Evolutionary conservation across 2,329 filamentous ascomycete species (phyloP).

Genomic region (Calonectria henricotiae): DNA sequence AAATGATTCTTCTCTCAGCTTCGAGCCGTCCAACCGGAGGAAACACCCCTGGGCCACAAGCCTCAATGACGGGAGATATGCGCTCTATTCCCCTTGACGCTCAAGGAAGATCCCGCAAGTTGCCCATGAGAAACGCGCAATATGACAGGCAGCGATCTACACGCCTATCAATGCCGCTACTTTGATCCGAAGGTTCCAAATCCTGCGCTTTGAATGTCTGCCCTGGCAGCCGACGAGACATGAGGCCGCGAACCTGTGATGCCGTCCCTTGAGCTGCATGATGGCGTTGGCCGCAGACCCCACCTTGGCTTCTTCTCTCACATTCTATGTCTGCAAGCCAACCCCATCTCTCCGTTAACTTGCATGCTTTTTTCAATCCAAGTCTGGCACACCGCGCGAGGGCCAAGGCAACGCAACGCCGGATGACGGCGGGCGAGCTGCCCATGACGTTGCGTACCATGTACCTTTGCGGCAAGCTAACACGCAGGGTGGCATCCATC

Average conservation of each 20-base stretch:
- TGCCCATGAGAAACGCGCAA: background rate
- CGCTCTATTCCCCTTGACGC: slow-evolving; percentile 13
- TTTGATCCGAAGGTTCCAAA: background rate
- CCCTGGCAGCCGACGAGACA: background rate
- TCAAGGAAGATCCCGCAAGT: slow-evolving; percentile 28
- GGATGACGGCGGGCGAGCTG: slow-evolving; percentile 19
- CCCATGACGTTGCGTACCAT: slow-evolving; percentile 33
- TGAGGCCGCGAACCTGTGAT: background rate
- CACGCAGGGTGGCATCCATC: slow-evolving; percentile 26
- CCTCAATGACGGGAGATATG: slow-evolving; percentile 25
- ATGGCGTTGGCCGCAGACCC: slow-evolving; percentile 15
- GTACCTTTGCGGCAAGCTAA: slow-evolving; percentile 9
- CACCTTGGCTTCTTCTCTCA: slow-evolving; percentile 20
- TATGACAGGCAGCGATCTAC: slow-evolving; percentile 12
- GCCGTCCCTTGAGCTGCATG: slow-evolving; percentile 9
- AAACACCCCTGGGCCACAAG: slow-evolving; percentile 14
- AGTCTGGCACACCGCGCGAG: slow-evolving; percentile 27
- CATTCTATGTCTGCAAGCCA: slow-evolving; percentile 28
- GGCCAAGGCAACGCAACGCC: slow-evolving; percentile 12
- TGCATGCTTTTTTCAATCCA: slow-evolving; percentile 34
- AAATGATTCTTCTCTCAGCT: slow-evolving; percentile 23
- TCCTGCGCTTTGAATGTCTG: background rate
- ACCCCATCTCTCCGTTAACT: slow-evolving; percentile 16
- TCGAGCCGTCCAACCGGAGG: slow-evolving; percentile 29
- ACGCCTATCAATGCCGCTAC: slow-evolving; percentile 2